Percentiles rank a stretch among this genome's conserved stretches.
phyloP scores from a whole-genome alignment of 768 basidiomycete genomes.

The Tricholoma sp. region DNA sequence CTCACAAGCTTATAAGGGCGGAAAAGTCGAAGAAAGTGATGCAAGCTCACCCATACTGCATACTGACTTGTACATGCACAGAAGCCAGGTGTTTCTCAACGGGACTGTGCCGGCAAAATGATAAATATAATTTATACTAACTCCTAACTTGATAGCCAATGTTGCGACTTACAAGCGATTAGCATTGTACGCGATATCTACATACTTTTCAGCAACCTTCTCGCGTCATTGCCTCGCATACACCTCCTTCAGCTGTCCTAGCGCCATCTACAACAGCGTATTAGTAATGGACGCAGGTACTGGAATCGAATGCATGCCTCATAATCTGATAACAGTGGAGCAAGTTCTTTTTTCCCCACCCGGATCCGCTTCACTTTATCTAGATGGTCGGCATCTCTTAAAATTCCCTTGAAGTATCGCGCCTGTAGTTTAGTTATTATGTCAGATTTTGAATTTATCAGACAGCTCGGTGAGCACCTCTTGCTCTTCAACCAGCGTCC shows the following conservation, averaged over 20 bases:
- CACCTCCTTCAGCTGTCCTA: slow-evolving; percentile 32
- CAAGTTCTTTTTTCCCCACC: slow-evolving; percentile 58
- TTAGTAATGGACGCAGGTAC: neutral
- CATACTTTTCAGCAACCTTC: neutral
- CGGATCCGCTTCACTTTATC: slow-evolving; percentile 63
- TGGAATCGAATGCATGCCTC: slow-evolving; percentile 42
- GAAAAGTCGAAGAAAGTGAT: no score
- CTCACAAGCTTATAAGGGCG: no score
- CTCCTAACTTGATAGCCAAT: no score
- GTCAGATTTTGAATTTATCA: neutral
- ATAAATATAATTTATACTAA: no score
- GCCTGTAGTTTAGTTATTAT: slow-evolving; percentile 42
- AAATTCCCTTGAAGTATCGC: slow-evolving; percentile 81
- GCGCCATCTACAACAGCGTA: slow-evolving; percentile 25
- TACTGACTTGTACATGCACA: no score
- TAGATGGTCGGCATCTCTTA: slow-evolving; percentile 68
- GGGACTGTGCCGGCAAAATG: no score
- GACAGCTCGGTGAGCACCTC: slow-evolving; percentile 43
- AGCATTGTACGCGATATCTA: neutral
- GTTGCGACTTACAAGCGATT: no score
- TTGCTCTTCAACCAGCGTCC: slow-evolving; percentile 95
- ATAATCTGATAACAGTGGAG: slow-evolving; percentile 53
- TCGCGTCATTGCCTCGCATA: slow-evolving; percentile 24
- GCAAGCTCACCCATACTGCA: no score
- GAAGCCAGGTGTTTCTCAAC: no score